Percentiles rank a stretch among this genome's conserved stretches.
Evolutionary conservation across 2,329 filamentous ascomycete genomes (phyloP).

Genomic region (Curvularia eragrostidis): DNA sequence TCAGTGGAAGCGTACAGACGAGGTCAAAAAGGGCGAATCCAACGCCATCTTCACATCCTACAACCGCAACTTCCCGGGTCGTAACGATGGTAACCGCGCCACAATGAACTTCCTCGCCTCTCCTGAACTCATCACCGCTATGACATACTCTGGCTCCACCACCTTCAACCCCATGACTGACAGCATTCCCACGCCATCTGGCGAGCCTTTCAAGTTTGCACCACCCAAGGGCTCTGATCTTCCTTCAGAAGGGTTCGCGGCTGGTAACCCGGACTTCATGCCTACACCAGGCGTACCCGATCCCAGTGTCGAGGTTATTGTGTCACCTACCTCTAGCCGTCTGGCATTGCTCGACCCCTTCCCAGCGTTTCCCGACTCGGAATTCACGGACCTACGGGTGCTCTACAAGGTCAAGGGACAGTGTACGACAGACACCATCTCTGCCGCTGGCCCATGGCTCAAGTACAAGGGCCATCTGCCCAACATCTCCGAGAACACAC

Average conservation of each 20-base stretch:
- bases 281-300: slow-evolving; percentile 77
- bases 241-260: slow-evolving; percentile 77
- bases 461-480: slow-evolving; percentile 99
- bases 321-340: slow-evolving; percentile 86
- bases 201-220: slow-evolving; percentile 82
- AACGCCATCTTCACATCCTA: slow-evolving; percentile 98
- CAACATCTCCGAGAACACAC: slow-evolving; percentile 96
- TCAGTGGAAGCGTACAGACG: slow-evolving; percentile 93
- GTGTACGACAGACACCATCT: slow-evolving; percentile 99
- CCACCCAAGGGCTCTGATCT: slow-evolving; percentile 70
- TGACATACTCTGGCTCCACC: slow-evolving; percentile 89
- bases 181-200: slow-evolving; percentile 77
- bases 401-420: slow-evolving; percentile 97
- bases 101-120: slow-evolving; percentile 99
- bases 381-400: slow-evolving; percentile 79
- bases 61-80: slow-evolving; percentile 97
- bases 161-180: slow-evolving; percentile 97
- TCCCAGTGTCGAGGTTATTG: slow-evolving; percentile 72
- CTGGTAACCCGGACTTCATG: slow-evolving; percentile 75
- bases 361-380: slow-evolving; percentile 75
- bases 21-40: slow-evolving; percentile 78
- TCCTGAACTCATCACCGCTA: slow-evolving; percentile 94
- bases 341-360: slow-evolving; percentile 93
- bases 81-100: slow-evolving; percentile 93
- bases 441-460: slow-evolving; percentile 93